Evolutionary conservation across 371 early-diverging fungal genomes (phyloP), one percentile per base, ranked within the genome.

Genomic region (Mortierella sp.): DNA sequence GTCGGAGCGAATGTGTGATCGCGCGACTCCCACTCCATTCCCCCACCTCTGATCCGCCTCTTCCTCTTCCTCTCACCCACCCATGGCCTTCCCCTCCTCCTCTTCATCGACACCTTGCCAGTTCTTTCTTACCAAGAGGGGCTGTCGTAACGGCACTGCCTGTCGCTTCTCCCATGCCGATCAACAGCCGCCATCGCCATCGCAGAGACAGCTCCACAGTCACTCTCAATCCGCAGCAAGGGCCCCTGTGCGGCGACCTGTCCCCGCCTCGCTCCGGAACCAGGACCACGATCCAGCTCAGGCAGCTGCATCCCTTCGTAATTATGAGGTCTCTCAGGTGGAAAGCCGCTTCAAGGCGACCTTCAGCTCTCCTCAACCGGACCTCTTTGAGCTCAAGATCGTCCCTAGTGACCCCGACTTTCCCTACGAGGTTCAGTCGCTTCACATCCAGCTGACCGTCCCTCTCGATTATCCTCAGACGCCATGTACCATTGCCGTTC

Each of bases 401-500:
- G 63, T 72, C 13, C 90, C 90, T 0, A 82, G 86, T 7, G 92
- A 92, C 69, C 92, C 92, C 27, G 92, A 92, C 62, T 92, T 92
- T 63, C 91, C 92, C 1, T 92, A 84, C 68, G 92, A 92, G 45
- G 82, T 92, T 45, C 85, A 85, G 18, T 48, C 79, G n/a, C 83
- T 91, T 16, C 68, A 80, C 46, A 46, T 90, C 14, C 82, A 83
- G 31, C 62, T 91, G 7, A 58, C 49, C 19, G 71, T 91, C 21
- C 90, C 90, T 6, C 64, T 48, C 16, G 60, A 58, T 8, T 86
- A 87, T 49, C 87, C 89, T 4, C 48, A 52, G 4, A 13, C 58
- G 14, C 68, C 70, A 3, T 82, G 84, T 54, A 54, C 76, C 3
- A 62, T 90, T 41, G 63, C 67, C 46, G 90, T 93, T 0, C 61